Evolutionary conservation across 805 yeast genomes (phyloP), one percentile per base, ranked within the genome.

Genomic region (Metschnikowia borealis): DNA sequence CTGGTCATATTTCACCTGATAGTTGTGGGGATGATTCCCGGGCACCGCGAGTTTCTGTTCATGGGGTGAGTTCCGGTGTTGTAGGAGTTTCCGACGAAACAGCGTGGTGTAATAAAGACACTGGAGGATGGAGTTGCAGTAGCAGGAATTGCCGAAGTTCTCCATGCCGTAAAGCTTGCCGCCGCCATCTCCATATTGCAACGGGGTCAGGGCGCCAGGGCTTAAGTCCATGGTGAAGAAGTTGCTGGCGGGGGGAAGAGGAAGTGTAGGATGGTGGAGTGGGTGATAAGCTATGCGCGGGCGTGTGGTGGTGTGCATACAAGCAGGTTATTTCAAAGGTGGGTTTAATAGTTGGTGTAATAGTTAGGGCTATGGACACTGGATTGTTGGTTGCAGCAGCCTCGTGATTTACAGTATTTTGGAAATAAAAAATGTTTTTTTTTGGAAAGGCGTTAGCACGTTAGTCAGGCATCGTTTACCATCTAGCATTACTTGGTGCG

Each of bases 111-210:
- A 84, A 71, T 81, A 92, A 8, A 92, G 76, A 57, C 96, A 89
- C 65, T 94, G 99, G 21, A 94, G 70, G 31, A 94, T 87, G 8
- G 97, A 89, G 60, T 94, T 94, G 68, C 96, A 88, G 70, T 92
- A 92, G 70, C 98, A 94, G 0, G 97, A 90, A 64, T 90, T 85
- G 2, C 96, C 96, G 60, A 86, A 87, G 62, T 87, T 87, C 63
- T 87, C 94, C 79, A 85, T 81, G 0, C 95, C 95, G 64, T 80
- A 87, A 20, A 87, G 77, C 64, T 85, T 87, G 53, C 79, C 73
- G 6, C 83, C 71, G 1, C 90, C 91, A 62, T 83, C 84, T 5
- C 89, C 91, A 61, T 33, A 42, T n/a, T 42, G 45, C 37, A 42
- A 33, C 38, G 45, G 45, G 38, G 45, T 33, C n/a, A 11, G 29